A percentile compares a stretch with the other conserved stretches of the same genome.
These are phyloP conservation scores for Coemansia sp. DNA, from an alignment of 192 early-diverging fungal species.

Conservation along the genomic window DNA sequence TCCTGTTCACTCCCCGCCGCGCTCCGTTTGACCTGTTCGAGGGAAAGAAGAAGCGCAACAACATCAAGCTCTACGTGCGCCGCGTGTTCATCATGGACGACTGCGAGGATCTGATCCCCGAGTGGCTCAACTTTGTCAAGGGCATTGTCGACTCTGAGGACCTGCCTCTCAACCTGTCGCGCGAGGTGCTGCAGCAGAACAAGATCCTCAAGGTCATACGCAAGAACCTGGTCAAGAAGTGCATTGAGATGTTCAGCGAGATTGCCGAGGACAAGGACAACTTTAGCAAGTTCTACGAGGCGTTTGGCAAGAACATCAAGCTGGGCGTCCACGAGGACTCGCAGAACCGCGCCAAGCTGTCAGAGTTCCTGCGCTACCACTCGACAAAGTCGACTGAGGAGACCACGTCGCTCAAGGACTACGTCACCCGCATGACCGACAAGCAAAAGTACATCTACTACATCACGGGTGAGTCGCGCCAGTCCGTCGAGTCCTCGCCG, in stretches of 20 bases:
- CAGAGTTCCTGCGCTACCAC: slow-evolving; percentile 96
- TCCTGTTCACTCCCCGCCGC: slow-evolving; percentile 94
- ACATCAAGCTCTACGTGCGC: slow-evolving; percentile 99
- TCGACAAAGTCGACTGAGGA: slow-evolving; percentile 99
- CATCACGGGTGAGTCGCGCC: slow-evolving; percentile 94
- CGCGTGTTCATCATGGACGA: slow-evolving; percentile 99
- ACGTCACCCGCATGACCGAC: slow-evolving; percentile 99
- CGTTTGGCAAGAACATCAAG: slow-evolving; percentile 99
- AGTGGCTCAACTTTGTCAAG: slow-evolving; percentile 99
- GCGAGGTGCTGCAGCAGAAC: slow-evolving; percentile 99
- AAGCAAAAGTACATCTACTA: slow-evolving; percentile 99
- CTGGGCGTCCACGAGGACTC: slow-evolving; percentile 98
- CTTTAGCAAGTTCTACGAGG: slow-evolving; percentile 99
- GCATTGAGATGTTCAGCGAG: slow-evolving; percentile 95
- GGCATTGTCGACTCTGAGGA: slow-evolving; percentile 99
- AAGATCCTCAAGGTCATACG: slow-evolving; percentile 99
- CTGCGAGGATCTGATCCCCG: slow-evolving; percentile 98
- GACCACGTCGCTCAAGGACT: slow-evolving; percentile 98
- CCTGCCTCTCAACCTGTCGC: slow-evolving; percentile 98
- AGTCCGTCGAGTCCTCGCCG: slow-evolving; percentile 92
- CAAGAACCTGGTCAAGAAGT: slow-evolving; percentile 99
- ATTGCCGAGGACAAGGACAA: slow-evolving; percentile 98
- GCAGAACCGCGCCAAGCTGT: slow-evolving; percentile 93
- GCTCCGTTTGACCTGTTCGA: slow-evolving; percentile 98
- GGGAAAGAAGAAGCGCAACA: slow-evolving; percentile 99